These are phyloP conservation scores for Symbiodinium pilosum DNA, from an alignment of 73 alveolate species.

Conservation along the genomic window DNA sequence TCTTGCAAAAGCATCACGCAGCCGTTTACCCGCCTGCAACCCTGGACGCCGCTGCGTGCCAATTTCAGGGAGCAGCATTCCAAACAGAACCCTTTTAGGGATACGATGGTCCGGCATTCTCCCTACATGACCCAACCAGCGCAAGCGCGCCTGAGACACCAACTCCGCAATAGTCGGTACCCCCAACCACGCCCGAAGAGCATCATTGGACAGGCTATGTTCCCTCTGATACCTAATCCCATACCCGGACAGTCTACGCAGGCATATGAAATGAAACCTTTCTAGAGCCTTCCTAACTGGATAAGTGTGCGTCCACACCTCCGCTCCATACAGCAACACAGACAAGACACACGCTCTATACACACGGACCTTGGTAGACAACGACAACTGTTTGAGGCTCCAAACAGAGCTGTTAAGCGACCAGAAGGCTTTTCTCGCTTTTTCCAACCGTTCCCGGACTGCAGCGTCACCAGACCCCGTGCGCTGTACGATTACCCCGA, in stretches of 20 bases:
- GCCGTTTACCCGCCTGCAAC: not conserved
- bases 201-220: not conserved
- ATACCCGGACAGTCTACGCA: not conserved
- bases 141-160: not conserved
- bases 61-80: not conserved
- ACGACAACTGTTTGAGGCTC: not conserved
- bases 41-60: not conserved
- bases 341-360: slow-evolving; percentile 32
- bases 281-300: not conserved
- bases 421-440: slow-evolving; percentile 35
- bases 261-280: not conserved
- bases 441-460: not conserved
- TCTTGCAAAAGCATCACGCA: not conserved
- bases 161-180: not conserved
- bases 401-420: not conserved
- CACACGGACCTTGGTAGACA: not conserved
- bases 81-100: not conserved
- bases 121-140: slow-evolving; percentile 31
- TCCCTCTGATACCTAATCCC: not conserved
- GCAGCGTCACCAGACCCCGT: not conserved
- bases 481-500: not conserved
- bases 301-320: not conserved
- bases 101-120: not conserved
- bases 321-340: not conserved
- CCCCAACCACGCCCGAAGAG: not conserved